A percentile compares a stretch with the other conserved stretches of the same genome.
These are phyloP conservation scores for Backusella sp. DNA, from an alignment of 192 early-diverging fungal genomes.

Conservation along the genomic window DNA sequence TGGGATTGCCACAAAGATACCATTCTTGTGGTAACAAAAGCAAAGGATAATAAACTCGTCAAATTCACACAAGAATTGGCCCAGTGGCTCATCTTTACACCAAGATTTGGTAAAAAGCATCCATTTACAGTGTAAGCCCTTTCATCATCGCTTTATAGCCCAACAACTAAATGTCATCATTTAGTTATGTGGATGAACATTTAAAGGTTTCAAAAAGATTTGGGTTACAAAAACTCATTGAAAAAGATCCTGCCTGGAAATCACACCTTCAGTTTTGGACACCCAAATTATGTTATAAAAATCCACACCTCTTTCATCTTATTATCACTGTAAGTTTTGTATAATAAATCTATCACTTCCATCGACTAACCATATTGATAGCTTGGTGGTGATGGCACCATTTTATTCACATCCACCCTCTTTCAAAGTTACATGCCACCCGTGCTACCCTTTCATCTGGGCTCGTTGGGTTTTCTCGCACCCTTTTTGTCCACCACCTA, in stretches of 20 bases:
- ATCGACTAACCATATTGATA: slow-evolving; percentile 22
- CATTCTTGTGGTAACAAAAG: slow-evolving; percentile 77
- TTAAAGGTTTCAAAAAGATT: slow-evolving; percentile 59
- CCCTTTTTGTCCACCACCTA: slow-evolving; percentile 77
- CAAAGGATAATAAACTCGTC: slow-evolving; percentile 61
- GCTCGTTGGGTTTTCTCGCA: slow-evolving; percentile 94
- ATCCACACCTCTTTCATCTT: slow-evolving; percentile 78
- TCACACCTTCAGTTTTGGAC: slow-evolving; percentile 72
- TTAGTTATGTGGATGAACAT: slow-evolving; percentile 59
- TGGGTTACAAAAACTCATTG: slow-evolving; percentile 34
- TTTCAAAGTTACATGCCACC: slow-evolving; percentile 87
- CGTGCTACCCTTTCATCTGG: slow-evolving; percentile 90
- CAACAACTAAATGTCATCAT: background rate
- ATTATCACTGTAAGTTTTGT: slow-evolving; percentile 66
- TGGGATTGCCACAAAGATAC: slow-evolving; percentile 26
- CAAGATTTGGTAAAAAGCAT: slow-evolving; percentile 36
- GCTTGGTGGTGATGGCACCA: slow-evolving; percentile 95
- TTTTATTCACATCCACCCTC: slow-evolving; percentile 90
- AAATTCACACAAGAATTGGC: slow-evolving; percentile 64
- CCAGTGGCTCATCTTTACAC: slow-evolving; percentile 57
- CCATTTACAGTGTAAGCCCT: slow-evolving; percentile 48
- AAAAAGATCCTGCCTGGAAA: slow-evolving; percentile 40
- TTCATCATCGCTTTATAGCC: too few relatives aligned
- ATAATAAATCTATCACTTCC: background rate
- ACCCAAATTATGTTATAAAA: slow-evolving; percentile 62